A percentile compares a stretch with the other conserved stretches of the same genome.
These are phyloP conservation scores for Sporothrix schenckii DNA, from an alignment of 2,329 filamentous ascomycete species.

Conservation along the genomic window DNA sequence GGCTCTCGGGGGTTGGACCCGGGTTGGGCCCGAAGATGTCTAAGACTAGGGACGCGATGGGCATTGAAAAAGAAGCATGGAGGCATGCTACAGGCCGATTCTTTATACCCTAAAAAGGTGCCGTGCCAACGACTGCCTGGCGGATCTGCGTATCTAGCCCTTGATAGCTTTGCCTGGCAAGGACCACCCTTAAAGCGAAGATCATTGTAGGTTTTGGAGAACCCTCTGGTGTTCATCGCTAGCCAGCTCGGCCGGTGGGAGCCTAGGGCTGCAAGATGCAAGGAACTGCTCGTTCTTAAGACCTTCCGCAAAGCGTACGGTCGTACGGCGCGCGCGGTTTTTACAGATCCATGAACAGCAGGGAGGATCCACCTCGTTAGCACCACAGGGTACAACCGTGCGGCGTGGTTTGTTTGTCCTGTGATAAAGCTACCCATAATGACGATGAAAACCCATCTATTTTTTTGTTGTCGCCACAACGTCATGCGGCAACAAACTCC, in stretches of 20 bases:
- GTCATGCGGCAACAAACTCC: not conserved
- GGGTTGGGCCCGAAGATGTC: not conserved
- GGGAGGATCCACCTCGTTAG: too few species aligned
- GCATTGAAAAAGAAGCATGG: too few species aligned
- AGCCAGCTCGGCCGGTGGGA: not conserved
- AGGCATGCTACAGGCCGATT: too few species aligned
- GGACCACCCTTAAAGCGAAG: not conserved
- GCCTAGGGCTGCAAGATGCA: not conserved
- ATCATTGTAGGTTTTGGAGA: not conserved
- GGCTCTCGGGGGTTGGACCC: not conserved
- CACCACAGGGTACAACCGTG: too few species aligned
- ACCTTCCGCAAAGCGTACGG: not conserved
- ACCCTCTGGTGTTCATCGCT: not conserved
- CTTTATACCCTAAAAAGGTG: too few species aligned
- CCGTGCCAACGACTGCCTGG: too few species aligned
- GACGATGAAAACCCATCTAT: not conserved
- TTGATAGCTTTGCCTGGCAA: too few species aligned
- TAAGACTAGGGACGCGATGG: not conserved
- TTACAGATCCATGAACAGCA: too few species aligned
- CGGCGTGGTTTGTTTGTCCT: too few species aligned
- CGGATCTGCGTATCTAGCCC: too few species aligned
- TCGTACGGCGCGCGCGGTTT: too few species aligned
- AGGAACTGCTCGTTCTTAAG: not conserved
- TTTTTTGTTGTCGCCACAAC: not conserved
- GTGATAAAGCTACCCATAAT: too few species aligned